A percentile compares a stretch with the other conserved stretches of the same genome.
These are phyloP conservation scores for Ambrosia artemisiifolia DNA, from an alignment of 129 eudicot species.

Conservation along the genomic window DNA sequence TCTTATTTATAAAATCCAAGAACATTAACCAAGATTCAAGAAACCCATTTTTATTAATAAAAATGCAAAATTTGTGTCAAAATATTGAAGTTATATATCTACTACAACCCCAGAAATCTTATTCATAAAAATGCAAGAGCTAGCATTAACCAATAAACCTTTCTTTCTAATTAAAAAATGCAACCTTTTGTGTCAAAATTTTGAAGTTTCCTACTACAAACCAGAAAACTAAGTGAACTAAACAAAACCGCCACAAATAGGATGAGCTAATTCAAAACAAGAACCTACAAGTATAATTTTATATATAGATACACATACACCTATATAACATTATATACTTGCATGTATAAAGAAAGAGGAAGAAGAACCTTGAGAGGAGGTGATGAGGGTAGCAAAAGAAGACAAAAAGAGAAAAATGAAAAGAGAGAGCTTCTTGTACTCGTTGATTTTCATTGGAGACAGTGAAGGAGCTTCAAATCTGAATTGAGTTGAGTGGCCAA, in stretches of 20 bases:
- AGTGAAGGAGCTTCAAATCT: neutral
- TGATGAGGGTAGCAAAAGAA: conserved; percentile 34
- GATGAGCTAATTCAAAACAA: neutral
- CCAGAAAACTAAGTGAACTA: neutral
- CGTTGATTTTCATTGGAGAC: conserved; percentile 44
- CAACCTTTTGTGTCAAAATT: neutral
- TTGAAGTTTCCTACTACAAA: conserved; percentile 1
- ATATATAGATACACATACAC: neutral
- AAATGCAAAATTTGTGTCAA: neutral
- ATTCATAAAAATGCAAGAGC: neutral
- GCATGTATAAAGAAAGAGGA: neutral
- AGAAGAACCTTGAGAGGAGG: conserved; percentile 58
- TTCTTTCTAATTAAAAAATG: neutral
- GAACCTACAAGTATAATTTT: neutral
- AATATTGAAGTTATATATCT: neutral
- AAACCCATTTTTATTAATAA: neutral
- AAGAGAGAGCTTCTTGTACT: conserved; percentile 29
- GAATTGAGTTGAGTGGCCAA: conserved; percentile 43
- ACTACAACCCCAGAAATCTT: neutral
- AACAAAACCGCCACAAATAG: neutral
- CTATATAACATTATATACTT: neutral
- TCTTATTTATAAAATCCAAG: neutral
- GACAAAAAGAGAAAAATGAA: conserved; percentile 33
- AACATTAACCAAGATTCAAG: neutral
- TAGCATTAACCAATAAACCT: neutral